Conservation (phyloP, 768 basidiomycete genomes). For the Termitomyces sp. region DNA sequence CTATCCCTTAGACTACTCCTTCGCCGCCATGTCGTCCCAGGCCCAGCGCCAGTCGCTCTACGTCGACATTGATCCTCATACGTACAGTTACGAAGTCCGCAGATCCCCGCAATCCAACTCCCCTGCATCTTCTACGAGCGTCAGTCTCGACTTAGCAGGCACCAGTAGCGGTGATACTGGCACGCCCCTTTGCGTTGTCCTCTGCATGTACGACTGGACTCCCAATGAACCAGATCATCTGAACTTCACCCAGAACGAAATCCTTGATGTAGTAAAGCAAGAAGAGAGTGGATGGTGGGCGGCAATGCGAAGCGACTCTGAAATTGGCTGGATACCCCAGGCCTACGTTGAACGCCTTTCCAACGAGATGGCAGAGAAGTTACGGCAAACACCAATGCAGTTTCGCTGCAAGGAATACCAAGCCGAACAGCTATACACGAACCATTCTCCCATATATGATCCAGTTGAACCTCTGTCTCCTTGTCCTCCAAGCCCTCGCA, state of each 20-base stretch:
- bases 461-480: slow-evolving; percentile 4
- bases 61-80: slow-evolving; percentile 32
- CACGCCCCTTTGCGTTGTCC: slow-evolving; percentile 42
- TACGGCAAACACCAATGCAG: slow-evolving; percentile 39
- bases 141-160: slow-evolving; percentile 23
- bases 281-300: slow-evolving; percentile 83
- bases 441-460: slow-evolving; percentile 22
- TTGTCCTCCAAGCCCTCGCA: slow-evolving; percentile 4
- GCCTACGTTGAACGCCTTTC: slow-evolving; percentile 59
- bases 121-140: slow-evolving; percentile 28
- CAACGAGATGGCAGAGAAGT: slow-evolving; percentile 43
- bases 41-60: slow-evolving; percentile 35
- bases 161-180: slow-evolving; percentile 24
- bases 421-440: slow-evolving; percentile 38
- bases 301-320: slow-evolving; percentile 48
- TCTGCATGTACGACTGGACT: slow-evolving; percentile 66
- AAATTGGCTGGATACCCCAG: slow-evolving; percentile 74
- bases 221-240: slow-evolving; percentile 59
- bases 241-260: slow-evolving; percentile 59
- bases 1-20: neutral
- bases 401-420: slow-evolving; percentile 42
- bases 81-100: slow-evolving; percentile 23
- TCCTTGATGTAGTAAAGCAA: slow-evolving; percentile 61
- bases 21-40: slow-evolving; percentile 18
- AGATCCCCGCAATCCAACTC: slow-evolving; percentile 28